phyloP scores from a whole-genome alignment of 768 basidiomycete genomes.

The Macrolepiota fuliginosa region DNA sequence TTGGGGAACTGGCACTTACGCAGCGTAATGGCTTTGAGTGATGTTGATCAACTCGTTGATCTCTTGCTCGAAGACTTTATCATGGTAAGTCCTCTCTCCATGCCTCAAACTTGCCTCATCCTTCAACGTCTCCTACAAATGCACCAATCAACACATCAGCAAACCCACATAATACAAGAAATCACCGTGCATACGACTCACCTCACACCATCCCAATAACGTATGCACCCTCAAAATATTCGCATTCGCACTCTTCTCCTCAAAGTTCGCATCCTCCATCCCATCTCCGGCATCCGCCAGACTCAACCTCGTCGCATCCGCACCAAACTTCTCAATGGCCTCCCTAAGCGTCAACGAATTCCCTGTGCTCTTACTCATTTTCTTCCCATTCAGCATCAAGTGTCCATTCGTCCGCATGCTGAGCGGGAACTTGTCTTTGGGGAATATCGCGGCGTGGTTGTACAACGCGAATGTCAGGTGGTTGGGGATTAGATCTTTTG shows the following conservation, averaged over 20 bases:
- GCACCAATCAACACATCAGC: not conserved
- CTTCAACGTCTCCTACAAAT: slow-evolving; percentile 70
- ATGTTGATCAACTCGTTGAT: slow-evolving; percentile 82
- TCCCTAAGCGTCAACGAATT: slow-evolving; percentile 92
- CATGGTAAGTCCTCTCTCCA: slow-evolving; percentile 80
- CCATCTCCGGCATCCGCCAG: slow-evolving; percentile 98
- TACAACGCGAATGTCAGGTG: slow-evolving; percentile 94
- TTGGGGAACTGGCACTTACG: slow-evolving; percentile 47
- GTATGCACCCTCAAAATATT: slow-evolving; percentile 94
- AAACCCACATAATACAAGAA: too few relatives aligned
- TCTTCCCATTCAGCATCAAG: slow-evolving; percentile 95
- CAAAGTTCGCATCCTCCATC: slow-evolving; percentile 98
- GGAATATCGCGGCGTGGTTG: slow-evolving; percentile 94
- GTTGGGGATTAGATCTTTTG: slow-evolving; percentile 95
- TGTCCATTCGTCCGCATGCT: slow-evolving; percentile 97
- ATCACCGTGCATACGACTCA: slow-evolving; percentile 39
- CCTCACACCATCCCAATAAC: slow-evolving; percentile 88
- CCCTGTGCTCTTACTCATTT: slow-evolving; percentile 98
- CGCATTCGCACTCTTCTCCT: slow-evolving; percentile 97
- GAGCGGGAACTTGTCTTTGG: slow-evolving; percentile 84
- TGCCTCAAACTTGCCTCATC: slow-evolving; percentile 69
- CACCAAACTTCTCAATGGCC: slow-evolving; percentile 91
- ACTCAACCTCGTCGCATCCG: slow-evolving; percentile 88
- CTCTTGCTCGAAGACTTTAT: slow-evolving; percentile 88
- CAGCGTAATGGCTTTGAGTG: slow-evolving; percentile 77